Percentiles rank a stretch among this genome's conserved stretches.
phyloP scores from a whole-genome alignment of 2,329 filamentous ascomycete genomes.

The Xylariaceae sp. region DNA sequence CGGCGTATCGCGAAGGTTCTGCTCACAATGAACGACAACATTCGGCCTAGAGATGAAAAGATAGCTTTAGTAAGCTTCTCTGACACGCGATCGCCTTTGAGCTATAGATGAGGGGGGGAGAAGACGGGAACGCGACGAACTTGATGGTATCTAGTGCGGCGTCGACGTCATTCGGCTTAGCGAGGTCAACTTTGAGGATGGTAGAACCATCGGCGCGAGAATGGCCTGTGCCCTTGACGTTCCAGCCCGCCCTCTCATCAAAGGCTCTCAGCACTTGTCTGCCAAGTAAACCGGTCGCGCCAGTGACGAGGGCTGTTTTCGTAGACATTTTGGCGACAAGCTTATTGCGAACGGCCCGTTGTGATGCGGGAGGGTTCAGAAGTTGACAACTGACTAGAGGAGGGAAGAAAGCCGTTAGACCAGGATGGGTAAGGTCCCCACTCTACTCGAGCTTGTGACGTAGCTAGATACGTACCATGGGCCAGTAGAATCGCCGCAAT shows the following conservation, averaged over 20 bases:
- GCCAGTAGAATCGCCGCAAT: neutral
- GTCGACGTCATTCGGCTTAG: slow-evolving; percentile 42
- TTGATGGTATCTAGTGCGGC: slow-evolving; percentile 48
- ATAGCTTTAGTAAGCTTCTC: slow-evolving; percentile 10
- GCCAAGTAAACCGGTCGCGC: slow-evolving; percentile 78
- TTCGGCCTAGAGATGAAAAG: slow-evolving; percentile 49
- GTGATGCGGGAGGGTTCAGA: too few species aligned
- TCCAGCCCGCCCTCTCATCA: slow-evolving; percentile 54
- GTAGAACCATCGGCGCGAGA: slow-evolving; percentile 66
- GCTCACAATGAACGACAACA: slow-evolving; percentile 74
- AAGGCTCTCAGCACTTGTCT: slow-evolving; percentile 72
- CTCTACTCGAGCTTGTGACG: slow-evolving; percentile 4
- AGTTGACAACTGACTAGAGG: too few species aligned
- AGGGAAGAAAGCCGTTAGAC: neutral
- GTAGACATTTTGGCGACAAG: slow-evolving; percentile 26
- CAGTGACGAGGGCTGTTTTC: slow-evolving; percentile 67
- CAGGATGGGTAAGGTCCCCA: neutral
- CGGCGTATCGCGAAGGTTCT: neutral
- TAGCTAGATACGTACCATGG: slow-evolving; percentile 3
- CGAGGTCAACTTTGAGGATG: slow-evolving; percentile 56
- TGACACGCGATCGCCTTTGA: neutral
- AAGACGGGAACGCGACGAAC: slow-evolving; percentile 36
- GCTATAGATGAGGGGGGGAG: neutral
- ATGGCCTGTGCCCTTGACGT: slow-evolving; percentile 66
- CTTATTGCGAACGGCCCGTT: neutral